These are phyloP conservation scores for Piper betle DNA, from an alignment of 164 flowering plant species.

Conservation along the genomic window DNA sequence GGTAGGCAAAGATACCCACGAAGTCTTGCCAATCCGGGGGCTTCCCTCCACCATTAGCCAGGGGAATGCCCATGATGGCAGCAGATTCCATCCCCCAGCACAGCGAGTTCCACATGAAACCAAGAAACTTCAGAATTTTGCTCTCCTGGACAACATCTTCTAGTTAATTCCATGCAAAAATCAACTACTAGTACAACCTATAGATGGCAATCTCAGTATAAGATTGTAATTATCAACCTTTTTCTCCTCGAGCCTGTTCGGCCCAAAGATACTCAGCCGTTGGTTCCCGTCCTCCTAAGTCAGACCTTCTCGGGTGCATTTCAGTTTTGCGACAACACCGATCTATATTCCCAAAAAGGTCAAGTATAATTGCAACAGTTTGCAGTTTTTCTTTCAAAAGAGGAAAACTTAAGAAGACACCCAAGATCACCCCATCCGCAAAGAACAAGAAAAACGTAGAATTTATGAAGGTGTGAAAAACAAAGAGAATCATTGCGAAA, in stretches of 20 bases:
- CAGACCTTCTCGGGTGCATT: constrained; percentile 56
- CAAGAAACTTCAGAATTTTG: constrained; percentile 65
- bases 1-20: constrained; percentile 45
- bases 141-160: constrained; percentile 33
- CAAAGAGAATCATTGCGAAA: no score
- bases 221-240: constrained; percentile 24
- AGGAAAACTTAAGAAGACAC: no score
- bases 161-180: background rate
- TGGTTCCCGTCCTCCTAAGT: constrained; percentile 53
- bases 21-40: constrained; percentile 87
- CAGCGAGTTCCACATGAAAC: constrained; percentile 77
- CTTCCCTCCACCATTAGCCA: constrained; percentile 59
- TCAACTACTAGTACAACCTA: background rate
- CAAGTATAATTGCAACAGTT: no score
- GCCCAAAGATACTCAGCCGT: constrained; percentile 62
- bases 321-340: constrained; percentile 1
- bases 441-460: no score
- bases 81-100: constrained; percentile 82
- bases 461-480: no score
- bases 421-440: no score
- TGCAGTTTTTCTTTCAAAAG: no score
- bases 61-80: constrained; percentile 63
- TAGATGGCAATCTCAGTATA: background rate
- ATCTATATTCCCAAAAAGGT: no score
- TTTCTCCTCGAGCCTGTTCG: constrained; percentile 77